Evolutionary conservation across 1,284 basidiomycete genomes (phyloP), one percentile per base, ranked within the genome.

Genomic region (Sporisorium graminicola): DNA sequence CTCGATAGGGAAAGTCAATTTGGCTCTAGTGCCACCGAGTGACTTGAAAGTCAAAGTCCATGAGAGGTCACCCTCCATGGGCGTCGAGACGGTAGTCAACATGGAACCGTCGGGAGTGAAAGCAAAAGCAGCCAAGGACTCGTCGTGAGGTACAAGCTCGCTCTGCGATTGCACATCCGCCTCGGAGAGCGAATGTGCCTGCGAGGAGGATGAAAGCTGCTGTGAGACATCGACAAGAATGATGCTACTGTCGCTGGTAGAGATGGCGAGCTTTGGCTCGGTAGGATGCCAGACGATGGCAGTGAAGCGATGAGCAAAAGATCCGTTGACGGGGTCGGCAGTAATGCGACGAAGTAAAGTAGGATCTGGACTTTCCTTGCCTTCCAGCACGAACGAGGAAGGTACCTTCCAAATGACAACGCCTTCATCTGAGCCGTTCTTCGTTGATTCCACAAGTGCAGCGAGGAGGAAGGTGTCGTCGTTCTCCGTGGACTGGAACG

Each of bases 211-310:
- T 20, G 67, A 58, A 35, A 71, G 29, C 58, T 64, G 63, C 53
- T 58, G 51, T 22, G 37, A 49, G 18, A 65, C 35, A 12, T 71
- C 68, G 29, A 72, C 27, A 24, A 72, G 42, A 13, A 72, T 44
- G 47, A 72, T 55, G 24, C 62, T 52, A 46, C 42, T 63, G 47
- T 65, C 63, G 57, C 63, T 72, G 16, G 69, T 72, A 12, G 69
- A 63, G 51, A 72, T 58, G 24, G 69, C 69, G n/a, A 72, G 55
- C 51, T 43, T 72, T 5, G 64, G 58, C 33, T 62, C 5, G 31
- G 49, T 55, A 3, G 64, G 69, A 29, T 66, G 58, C 64, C 64
- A 72, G 13, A 52, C 55, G 24, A 72, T 62, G 26, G 64, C 59
- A 16, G 59, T 63, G 60, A 72, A 66, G 42, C 69, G 59, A 29